phyloP scores from a whole-genome alignment of 257 asterid genomes.

The Forsythia viridissima region DNA sequence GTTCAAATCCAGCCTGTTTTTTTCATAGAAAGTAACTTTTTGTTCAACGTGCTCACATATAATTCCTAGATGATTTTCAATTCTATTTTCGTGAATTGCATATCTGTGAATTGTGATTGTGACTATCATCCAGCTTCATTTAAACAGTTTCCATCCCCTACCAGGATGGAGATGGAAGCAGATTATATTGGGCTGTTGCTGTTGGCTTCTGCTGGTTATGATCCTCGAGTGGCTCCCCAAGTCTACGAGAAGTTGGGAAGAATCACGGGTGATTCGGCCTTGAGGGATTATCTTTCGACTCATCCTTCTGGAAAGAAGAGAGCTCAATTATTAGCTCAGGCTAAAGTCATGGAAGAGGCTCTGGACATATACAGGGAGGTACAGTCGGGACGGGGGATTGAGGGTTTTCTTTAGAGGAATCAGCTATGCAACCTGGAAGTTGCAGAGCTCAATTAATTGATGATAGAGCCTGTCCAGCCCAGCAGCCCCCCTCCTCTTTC shows the following conservation, averaged over 20 bases:
- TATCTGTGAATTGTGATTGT: no score
- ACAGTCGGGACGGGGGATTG: slow-evolving; percentile 57
- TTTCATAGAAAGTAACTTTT: no score
- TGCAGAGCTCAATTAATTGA: not conserved
- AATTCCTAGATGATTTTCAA: no score
- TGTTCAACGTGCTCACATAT: no score
- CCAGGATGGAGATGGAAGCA: slow-evolving; percentile 97
- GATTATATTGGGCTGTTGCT: slow-evolving; percentile 80
- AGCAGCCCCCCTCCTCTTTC: no score
- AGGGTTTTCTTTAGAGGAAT: slow-evolving; percentile 60
- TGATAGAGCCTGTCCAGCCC: not conserved
- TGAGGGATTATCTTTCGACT: slow-evolving; percentile 74
- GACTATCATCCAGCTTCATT: no score
- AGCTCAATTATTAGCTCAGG: slow-evolving; percentile 65
- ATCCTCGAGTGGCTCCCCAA: slow-evolving; percentile 85
- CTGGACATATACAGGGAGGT: slow-evolving; percentile 56
- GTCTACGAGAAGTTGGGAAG: slow-evolving; percentile 79
- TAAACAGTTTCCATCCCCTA: not conserved
- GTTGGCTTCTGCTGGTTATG: slow-evolving; percentile 82
- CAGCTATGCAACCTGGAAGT: not conserved
- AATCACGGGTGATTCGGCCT: slow-evolving; percentile 50
- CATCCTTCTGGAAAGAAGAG: slow-evolving; percentile 95
- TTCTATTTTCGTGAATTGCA: not conserved
- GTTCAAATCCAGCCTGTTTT: not conserved
- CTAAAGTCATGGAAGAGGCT: slow-evolving; percentile 95